Base-by-base conservation (phyloP, 306 rosid species). In the Ziziphus jujuba region DNA sequence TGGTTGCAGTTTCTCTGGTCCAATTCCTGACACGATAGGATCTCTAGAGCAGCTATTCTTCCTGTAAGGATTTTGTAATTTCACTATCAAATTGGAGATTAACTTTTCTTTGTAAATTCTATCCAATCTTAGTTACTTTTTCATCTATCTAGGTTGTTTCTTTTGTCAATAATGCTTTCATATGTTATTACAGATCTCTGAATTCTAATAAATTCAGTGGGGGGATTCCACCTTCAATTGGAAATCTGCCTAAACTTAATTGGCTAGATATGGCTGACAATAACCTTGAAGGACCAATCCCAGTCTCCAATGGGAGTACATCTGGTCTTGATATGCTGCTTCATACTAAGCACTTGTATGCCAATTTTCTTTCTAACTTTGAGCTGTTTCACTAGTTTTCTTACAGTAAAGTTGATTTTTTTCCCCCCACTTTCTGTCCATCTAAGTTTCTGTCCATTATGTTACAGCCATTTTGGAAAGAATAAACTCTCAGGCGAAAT, bases 1-100 rank as follows among this genome's bases (percentile, higher is more conserved):
- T 68, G 77, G 56, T 19, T 91, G 97, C 56, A 67, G 89, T 54
- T 88, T 91, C 88, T 60, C 9, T 38, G 97, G 91, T 48, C 67
- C 62, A 43, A 86, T 91, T 70, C 97, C 95, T 15, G 82, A 67
- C 48, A 25, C 75, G 50, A 71, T 91, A 54, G 97, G 97, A 71
- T 75, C 76, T 55, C 79, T 91, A 43, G 22, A 66, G 58, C 61
- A 69, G 56, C 90, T 91, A 19, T 44, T 36, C 15, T 80, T 63
- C 66, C 17, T 91, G 97, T 91, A 86, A 78, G 95, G 22, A 34
- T 57, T 56, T 25, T 70, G n/a, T 44, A 35, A 13, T 20, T 59
- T 24, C 35, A 36, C 53, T 13, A 14, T 16, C 33, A 22, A 49
- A 47, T 24, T 59, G 28, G 40, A 44, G 52, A 38, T 24, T 57